phyloP scores from a whole-genome alignment of 2,329 filamentous ascomycete genomes.

The Fusarium zealandicum region DNA sequence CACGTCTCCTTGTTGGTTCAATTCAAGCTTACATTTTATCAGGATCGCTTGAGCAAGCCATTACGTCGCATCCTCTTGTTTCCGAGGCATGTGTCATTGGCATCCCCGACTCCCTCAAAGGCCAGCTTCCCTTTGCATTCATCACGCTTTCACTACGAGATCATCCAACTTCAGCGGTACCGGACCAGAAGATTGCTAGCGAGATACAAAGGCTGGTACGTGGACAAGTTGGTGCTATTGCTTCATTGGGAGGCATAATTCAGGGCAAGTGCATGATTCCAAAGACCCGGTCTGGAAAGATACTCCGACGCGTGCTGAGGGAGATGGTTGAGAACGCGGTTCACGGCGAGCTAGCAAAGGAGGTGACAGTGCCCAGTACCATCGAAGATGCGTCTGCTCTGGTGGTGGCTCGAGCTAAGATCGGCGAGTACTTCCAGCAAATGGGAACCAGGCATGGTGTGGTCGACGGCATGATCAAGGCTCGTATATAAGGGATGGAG shows the following conservation, averaged over 20 bases:
- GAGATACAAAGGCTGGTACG: constrained; percentile 79
- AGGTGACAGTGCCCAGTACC: constrained; percentile 79
- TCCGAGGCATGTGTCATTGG: constrained; percentile 87
- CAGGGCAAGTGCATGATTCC: constrained; percentile 88
- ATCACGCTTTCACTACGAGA: constrained; percentile 62
- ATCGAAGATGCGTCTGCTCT: constrained; percentile 83
- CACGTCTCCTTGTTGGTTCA: neutral
- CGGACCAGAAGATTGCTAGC: constrained; percentile 51
- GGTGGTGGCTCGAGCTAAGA: constrained; percentile 72
- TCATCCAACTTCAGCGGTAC: constrained; percentile 60
- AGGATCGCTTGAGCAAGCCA: constrained; percentile 90
- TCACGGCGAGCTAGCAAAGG: constrained; percentile 73
- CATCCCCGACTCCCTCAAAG: constrained; percentile 85
- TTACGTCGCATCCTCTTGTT: constrained; percentile 79
- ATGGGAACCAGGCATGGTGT: constrained; percentile 52
- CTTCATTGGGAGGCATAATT: constrained; percentile 83
- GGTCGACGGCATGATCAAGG: constrained; percentile 59
- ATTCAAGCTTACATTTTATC: constrained; percentile 16
- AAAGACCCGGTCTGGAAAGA: constrained; percentile 92
- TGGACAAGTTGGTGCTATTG: constrained; percentile 85
- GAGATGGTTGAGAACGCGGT: constrained; percentile 86
- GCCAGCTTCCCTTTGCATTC: constrained; percentile 91
- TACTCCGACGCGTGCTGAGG: constrained; percentile 78
- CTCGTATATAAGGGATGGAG: constrained; percentile 55
- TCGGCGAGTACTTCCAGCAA: constrained; percentile 77